These are phyloP conservation scores for Termitomyces sp. DNA, from an alignment of 768 basidiomycete genomes.

Conservation along the genomic window DNA sequence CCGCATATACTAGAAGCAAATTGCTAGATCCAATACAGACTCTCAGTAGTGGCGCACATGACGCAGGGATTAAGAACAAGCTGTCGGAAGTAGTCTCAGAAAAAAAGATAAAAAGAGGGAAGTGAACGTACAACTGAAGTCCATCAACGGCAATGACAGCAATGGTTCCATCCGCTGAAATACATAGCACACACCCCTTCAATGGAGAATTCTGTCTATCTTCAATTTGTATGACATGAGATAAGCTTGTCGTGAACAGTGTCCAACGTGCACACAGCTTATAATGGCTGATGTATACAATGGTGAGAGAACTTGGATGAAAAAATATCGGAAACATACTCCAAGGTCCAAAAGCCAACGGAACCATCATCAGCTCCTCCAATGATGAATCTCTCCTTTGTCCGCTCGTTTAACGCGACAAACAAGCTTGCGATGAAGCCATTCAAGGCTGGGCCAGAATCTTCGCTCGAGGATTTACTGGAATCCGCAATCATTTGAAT, in stretches of 20 bases:
- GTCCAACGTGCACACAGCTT: slow-evolving; percentile 67
- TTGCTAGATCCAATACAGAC: slow-evolving; percentile 66
- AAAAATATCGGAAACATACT: slow-evolving; percentile 33
- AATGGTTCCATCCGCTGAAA: slow-evolving; percentile 76
- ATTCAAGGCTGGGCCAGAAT: slow-evolving; percentile 41
- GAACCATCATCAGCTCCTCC: slow-evolving; percentile 80
- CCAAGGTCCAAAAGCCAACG: slow-evolving; percentile 64
- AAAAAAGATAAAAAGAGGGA: background rate
- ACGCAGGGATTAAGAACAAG: slow-evolving; percentile 76
- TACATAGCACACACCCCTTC: slow-evolving; percentile 63
- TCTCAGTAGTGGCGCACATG: slow-evolving; percentile 56
- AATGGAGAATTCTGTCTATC: slow-evolving; percentile 50
- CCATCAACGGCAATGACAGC: slow-evolving; percentile 71
- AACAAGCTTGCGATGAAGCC: slow-evolving; percentile 48
- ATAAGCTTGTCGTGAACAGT: slow-evolving; percentile 63
- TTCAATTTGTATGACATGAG: slow-evolving; percentile 49
- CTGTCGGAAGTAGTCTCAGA: slow-evolving; percentile 29
- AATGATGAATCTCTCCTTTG: slow-evolving; percentile 56
- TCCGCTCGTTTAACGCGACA: slow-evolving; percentile 49
- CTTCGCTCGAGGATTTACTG: slow-evolving; percentile 23
- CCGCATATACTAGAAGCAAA: slow-evolving; percentile 68
- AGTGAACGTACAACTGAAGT: slow-evolving; percentile 64
- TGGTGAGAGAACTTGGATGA: background rate
- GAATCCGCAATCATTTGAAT: slow-evolving; percentile 27
- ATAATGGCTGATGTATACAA: slow-evolving; percentile 41